These are phyloP conservation scores for Penicillium thymicola DNA, from an alignment of 2,329 filamentous ascomycete species.

Conservation along the genomic window DNA sequence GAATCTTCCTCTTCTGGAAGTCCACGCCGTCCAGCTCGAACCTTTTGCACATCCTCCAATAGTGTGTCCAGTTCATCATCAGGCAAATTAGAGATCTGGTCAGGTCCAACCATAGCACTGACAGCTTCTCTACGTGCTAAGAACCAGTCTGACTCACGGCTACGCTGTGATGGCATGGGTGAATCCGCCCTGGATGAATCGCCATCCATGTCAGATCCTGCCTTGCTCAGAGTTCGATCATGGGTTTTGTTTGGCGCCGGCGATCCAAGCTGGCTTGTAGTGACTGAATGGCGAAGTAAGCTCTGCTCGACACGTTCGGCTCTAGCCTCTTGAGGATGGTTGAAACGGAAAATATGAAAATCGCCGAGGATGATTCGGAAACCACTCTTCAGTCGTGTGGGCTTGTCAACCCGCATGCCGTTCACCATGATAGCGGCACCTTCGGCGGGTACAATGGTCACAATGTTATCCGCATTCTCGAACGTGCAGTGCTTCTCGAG, in stretches of 20 bases:
- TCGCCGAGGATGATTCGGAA: conserved; percentile 95
- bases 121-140: conserved; percentile 92
- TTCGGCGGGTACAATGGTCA: conserved; percentile 85
- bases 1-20: conserved; percentile 69
- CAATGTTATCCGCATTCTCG: conserved; percentile 86
- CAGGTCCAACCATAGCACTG: conserved; percentile 79
- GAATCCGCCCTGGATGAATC: conserved; percentile 75
- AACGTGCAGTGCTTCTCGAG: conserved; percentile 90
- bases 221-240: conserved; percentile 75
- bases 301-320: conserved; percentile 88
- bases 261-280: conserved; percentile 61
- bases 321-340: conserved; percentile 91
- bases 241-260: conserved; percentile 65
- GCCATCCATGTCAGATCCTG: conserved; percentile 70
- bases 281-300: conserved; percentile 77
- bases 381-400: conserved; percentile 81
- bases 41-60: conserved; percentile 89
- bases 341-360: conserved; percentile 98
- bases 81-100: conserved; percentile 82
- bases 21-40: conserved; percentile 77
- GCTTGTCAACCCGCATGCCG: conserved; percentile 80
- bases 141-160: conserved; percentile 87
- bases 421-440: conserved; percentile 99
- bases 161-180: conserved; percentile 65
- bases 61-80: conserved; percentile 92